These are phyloP conservation scores for Eucalyptus marginata DNA, from an alignment of 345 rosid genomes.

Conservation along the genomic window DNA sequence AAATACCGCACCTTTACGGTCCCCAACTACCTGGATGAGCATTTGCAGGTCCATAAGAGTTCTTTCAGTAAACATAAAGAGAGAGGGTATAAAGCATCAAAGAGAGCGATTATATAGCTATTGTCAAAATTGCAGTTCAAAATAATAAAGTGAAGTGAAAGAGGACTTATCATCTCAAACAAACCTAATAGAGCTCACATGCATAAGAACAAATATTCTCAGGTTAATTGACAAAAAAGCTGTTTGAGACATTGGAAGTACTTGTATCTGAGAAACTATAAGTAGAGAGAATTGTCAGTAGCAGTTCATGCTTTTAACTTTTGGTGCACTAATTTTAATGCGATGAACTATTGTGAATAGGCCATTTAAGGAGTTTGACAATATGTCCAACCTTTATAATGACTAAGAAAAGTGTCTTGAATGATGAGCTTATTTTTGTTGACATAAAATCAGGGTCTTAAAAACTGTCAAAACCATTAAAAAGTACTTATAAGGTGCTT, in stretches of 20 bases:
- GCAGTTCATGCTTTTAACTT: background rate
- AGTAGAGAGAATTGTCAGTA: background rate
- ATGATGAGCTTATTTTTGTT: background rate
- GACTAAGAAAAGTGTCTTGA: background rate
- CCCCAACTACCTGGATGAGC: conserved; percentile 72
- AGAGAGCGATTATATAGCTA: background rate
- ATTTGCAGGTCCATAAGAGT: background rate
- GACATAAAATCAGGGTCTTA: background rate
- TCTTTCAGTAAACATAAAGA: background rate
- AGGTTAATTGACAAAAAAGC: background rate
- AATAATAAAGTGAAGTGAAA: background rate
- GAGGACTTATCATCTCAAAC: background rate
- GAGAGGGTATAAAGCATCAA: background rate
- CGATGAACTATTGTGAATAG: background rate
- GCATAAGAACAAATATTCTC: background rate
- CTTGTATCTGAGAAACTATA: background rate
- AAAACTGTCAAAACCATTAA: background rate
- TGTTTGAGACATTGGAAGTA: background rate
- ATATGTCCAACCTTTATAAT: background rate
- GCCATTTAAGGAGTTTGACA: background rate
- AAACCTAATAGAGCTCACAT: background rate
- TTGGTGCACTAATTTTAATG: background rate
- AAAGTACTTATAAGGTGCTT: background rate
- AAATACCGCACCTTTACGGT: conserved; percentile 80
- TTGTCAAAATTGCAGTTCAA: background rate